phyloP scores from a whole-genome alignment of 2,329 filamentous ascomycete genomes.

The Cladobotryum mycophilum region DNA sequence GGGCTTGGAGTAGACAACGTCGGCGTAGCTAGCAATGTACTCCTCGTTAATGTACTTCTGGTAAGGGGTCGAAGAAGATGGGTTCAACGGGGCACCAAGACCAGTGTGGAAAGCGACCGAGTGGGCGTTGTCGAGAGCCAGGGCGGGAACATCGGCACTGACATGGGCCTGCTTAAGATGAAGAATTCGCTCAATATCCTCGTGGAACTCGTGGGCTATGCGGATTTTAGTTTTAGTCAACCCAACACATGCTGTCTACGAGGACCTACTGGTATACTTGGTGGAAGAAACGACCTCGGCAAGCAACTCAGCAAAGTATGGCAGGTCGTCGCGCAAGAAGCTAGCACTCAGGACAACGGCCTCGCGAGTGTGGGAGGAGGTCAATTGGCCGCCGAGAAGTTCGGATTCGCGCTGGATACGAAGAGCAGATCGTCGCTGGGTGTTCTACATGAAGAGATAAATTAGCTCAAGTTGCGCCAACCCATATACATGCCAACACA shows the following conservation, averaged over 20 bases:
- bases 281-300: constrained; percentile 85
- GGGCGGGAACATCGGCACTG: constrained; percentile 52
- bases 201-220: constrained; percentile 79
- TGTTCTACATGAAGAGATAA: constrained; percentile 56
- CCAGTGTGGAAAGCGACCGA: constrained; percentile 86
- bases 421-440: constrained; percentile 77
- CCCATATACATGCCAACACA: constrained; percentile 27
- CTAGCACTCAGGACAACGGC: constrained; percentile 86
- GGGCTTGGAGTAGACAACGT: constrained; percentile 75
- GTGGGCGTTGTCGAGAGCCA: constrained; percentile 84
- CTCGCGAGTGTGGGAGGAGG: constrained; percentile 84
- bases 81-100: constrained; percentile 73
- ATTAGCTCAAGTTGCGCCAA: constrained; percentile 38
- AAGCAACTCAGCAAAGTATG: constrained; percentile 94
- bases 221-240: constrained; percentile 12
- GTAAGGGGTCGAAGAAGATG: constrained; percentile 63
- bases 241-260: neutral
- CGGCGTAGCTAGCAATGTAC: constrained; percentile 68
- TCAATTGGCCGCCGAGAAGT: constrained; percentile 86
- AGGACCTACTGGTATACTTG: constrained; percentile 64
- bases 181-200: constrained; percentile 76
- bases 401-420: constrained; percentile 93
- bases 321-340: constrained; percentile 92
- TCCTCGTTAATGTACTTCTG: constrained; percentile 75
- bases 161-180: constrained; percentile 70